Evolutionary conservation across 1,284 basidiomycete genomes (phyloP).

Genomic region (Naganishia liquefaciens): DNA sequence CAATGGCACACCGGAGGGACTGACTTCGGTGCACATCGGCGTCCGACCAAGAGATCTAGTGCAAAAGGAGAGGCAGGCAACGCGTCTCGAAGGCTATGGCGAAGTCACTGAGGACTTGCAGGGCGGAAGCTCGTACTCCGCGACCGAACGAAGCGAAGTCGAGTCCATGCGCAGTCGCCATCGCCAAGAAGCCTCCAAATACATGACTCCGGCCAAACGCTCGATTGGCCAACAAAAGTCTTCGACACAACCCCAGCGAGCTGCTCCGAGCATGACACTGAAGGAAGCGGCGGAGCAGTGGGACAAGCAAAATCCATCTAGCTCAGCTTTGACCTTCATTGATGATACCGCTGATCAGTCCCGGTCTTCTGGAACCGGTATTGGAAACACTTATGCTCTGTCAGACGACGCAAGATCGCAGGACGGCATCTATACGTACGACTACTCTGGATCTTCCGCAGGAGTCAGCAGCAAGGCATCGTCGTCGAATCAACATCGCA

Average conservation of each 20-base stretch:
- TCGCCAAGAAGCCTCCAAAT: neutral
- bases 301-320: conserved; percentile 1
- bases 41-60: conserved; percentile 14
- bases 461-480: neutral
- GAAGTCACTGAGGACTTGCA: conserved; percentile 6
- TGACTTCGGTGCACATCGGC: conserved; percentile 28
- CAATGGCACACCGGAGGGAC: conserved; percentile 12
- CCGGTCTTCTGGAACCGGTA: too few species aligned
- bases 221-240: neutral
- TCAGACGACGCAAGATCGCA: conserved; percentile 4
- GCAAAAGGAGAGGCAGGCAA: too few species aligned
- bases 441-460: neutral
- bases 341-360: too few species aligned
- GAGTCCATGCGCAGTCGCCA: neutral
- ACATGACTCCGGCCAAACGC: neutral
- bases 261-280: conserved; percentile 12
- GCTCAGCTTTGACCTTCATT: too few species aligned
- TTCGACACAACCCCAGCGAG: neutral
- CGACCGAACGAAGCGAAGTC: neutral
- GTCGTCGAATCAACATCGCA: neutral
- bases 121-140: neutral
- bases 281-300: conserved; percentile 4
- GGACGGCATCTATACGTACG: conserved; percentile 23
- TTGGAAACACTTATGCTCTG: neutral
- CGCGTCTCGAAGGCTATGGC: conserved; percentile 5